phyloP scores from a whole-genome alignment of 371 early-diverging fungal genomes.

The Mortierella sp. region DNA sequence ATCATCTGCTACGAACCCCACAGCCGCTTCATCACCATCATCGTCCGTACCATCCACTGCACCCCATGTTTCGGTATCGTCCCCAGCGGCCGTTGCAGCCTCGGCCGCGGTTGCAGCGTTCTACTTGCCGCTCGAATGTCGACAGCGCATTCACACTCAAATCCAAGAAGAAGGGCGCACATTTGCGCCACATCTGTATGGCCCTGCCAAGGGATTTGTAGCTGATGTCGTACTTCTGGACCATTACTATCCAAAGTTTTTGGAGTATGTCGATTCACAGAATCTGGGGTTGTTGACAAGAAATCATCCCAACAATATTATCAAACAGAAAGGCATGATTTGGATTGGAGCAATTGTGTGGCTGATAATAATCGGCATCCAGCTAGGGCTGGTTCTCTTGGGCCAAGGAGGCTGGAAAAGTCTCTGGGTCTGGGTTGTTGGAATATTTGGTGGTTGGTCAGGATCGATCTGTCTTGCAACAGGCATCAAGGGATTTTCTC shows the following conservation, averaged over 20 bases:
- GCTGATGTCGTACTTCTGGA: conserved; percentile 47
- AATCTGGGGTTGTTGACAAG: conserved; percentile 43
- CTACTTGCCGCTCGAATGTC: conserved; percentile 49
- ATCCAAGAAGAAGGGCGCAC: conserved; percentile 42
- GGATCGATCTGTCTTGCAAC: conserved; percentile 42
- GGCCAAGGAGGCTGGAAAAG: conserved; percentile 43
- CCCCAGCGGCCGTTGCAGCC: conserved; percentile 32
- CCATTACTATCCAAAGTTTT: conserved; percentile 44
- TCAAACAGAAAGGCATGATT: conserved; percentile 32
- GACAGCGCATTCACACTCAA: conserved; percentile 46
- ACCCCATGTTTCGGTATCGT: conserved; percentile 6
- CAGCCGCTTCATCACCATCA: conserved; percentile 7
- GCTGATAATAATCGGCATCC: conserved; percentile 28
- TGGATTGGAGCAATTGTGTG: conserved; percentile 37
- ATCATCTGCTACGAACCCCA: conserved; percentile 12
- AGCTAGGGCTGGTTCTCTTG: conserved; percentile 29
- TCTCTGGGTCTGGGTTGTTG: conserved; percentile 49
- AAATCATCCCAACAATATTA: conserved; percentile 32
- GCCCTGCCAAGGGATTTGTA: conserved; percentile 55
- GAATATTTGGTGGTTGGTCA: conserved; percentile 36
- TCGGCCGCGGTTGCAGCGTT: conserved; percentile 49
- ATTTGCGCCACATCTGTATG: conserved; percentile 37
- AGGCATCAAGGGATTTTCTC: conserved; percentile 43
- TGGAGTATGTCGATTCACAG: conserved; percentile 33
- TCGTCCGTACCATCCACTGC: conserved; percentile 5